Conservation (phyloP, 345 rosid genomes). For the Acer negundo region DNA sequence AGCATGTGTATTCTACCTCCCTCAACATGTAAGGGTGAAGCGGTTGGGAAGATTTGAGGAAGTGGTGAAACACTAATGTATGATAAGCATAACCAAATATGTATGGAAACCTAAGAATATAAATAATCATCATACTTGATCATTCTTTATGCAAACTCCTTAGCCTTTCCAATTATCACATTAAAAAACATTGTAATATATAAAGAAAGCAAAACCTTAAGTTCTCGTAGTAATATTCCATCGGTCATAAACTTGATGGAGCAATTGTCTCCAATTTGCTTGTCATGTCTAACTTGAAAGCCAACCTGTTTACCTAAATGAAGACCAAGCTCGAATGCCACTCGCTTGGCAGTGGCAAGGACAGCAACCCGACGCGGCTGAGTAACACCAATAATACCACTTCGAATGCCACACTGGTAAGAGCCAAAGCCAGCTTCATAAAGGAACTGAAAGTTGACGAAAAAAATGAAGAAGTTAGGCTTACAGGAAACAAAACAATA, state of each 20-base stretch:
- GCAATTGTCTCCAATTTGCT: conserved; percentile 67
- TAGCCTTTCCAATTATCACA: conserved; percentile 3
- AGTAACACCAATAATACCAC: conserved; percentile 88
- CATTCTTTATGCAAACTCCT: neutral
- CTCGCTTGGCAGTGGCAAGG: conserved; percentile 91
- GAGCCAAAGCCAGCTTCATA: conserved; percentile 95
- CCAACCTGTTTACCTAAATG: conserved; percentile 87
- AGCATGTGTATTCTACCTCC: neutral
- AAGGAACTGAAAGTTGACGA: conserved; percentile 62
- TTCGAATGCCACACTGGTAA: conserved; percentile 37
- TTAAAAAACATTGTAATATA: neutral
- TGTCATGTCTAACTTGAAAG: conserved; percentile 95
- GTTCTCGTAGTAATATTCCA: conserved; percentile 91
- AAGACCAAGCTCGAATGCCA: conserved; percentile 90
- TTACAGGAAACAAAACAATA: neutral
- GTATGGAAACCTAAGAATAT: neutral
- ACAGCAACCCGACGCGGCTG: conserved; percentile 98
- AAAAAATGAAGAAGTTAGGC: conserved; percentile 22
- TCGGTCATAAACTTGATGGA: conserved; percentile 96
- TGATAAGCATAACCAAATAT: neutral
- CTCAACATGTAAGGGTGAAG: neutral
- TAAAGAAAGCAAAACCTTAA: conserved; percentile 55
- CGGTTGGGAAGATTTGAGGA: neutral
- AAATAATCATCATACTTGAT: neutral
- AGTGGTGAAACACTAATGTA: conserved; percentile 7